Base-by-base conservation (phyloP, 139 green algal species). In the Parachlorella kessleri region DNA sequence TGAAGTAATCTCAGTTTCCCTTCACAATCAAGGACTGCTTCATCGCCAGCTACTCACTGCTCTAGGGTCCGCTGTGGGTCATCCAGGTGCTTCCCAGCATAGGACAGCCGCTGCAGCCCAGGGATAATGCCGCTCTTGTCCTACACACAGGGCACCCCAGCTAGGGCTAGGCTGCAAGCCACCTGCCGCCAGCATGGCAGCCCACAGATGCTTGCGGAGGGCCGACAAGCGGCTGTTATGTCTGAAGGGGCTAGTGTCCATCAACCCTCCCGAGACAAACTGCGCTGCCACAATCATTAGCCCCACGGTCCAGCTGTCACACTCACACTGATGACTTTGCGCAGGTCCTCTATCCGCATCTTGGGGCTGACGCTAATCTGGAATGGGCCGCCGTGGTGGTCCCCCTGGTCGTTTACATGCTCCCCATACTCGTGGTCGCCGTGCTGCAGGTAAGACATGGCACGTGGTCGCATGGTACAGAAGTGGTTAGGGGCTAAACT, bases 61-160 rank as follows among this genome's bases (percentile, higher is more conserved):
- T 95, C 91, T 55, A 98, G 84, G n/a, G 92, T 98, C 42, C 95
- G 77, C 79, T 97, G 91, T 7, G 93, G 76, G 81, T 98, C 95
- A 18, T 97, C 92, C 70, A 98, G 71, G 72, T 89, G 82, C 84
- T 96, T 96, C 8, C 93, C 93, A 41, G 89, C 92, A 48, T 92
- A 95, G 2, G 83, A 90, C 38, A 97, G 85, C 69, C 77, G 78
- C 87, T 95, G 90, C 77, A 98, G 75, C 3, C 88, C 94, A 4
- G 94, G 94, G 24, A 96, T 76, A 42, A 98, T 91, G 39, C 94
- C 94, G 3, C 90, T 89, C 59, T 84, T 81, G 37, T 96, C 90
- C 87, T 95, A 85, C 65, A 38, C 7, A 0, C 3, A 35, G 33
- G 1, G 41, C 2, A 53, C 21, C n/a, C 6, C 1, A 33, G 33